Conservation (phyloP, 345 rosid genomes). For the Cardamine resedifolia region DNA sequence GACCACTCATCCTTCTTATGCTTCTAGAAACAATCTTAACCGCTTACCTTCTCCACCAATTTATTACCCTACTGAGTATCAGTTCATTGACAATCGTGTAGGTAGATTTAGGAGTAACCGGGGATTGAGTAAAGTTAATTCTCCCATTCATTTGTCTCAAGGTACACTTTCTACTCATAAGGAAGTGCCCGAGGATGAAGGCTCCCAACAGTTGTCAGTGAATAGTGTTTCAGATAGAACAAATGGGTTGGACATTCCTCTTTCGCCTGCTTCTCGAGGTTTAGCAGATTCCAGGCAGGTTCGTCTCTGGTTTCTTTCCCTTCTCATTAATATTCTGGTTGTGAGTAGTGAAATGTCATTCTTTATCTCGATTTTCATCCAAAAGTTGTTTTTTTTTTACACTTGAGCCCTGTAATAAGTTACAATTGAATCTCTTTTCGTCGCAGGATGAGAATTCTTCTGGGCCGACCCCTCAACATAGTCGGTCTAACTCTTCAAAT, state of each 20-base stretch:
- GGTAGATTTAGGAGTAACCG: constrained; percentile 42
- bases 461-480: constrained; percentile 42
- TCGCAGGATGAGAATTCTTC: constrained; percentile 47
- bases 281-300: constrained; percentile 49
- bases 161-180: constrained; percentile 55
- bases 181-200: constrained; percentile 58
- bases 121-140: constrained; percentile 35
- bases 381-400: not conserved
- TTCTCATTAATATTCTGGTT: constrained; percentile 20
- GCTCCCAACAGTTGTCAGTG: constrained; percentile 36
- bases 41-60: constrained; percentile 45
- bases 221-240: constrained; percentile 24
- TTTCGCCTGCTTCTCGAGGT: constrained; percentile 34
- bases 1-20: constrained; percentile 34
- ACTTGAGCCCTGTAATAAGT: not conserved
- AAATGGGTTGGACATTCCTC: constrained; percentile 26
- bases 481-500: constrained; percentile 44
- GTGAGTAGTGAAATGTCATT: not conserved
- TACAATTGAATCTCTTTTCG: constrained; percentile 7
- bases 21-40: constrained; percentile 38
- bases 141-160: constrained; percentile 41
- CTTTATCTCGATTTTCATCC: not conserved
- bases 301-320: not conserved
- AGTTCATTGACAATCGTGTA: constrained; percentile 5
- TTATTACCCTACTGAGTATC: constrained; percentile 39